Percentiles rank a stretch among this genome's conserved stretches.
Conservation (phyloP, 371 early-diverging fungal genomes). For the Apophysomyces elegans region DNA sequence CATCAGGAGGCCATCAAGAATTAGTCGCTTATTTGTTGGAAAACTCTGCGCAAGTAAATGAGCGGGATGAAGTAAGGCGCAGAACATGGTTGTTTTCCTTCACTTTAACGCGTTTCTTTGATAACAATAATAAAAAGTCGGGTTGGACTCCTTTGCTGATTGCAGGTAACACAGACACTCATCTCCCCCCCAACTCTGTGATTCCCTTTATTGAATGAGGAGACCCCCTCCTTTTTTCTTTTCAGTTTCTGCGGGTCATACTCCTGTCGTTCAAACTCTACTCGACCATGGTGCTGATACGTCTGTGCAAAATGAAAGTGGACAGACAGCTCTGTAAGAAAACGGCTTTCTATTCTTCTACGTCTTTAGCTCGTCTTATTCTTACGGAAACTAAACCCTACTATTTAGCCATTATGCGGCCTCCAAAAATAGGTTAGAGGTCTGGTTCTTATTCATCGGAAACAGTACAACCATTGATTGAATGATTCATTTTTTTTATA, state of each 20-base stretch:
- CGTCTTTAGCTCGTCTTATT: conserved; percentile 6
- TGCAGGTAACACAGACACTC: conserved; percentile 46
- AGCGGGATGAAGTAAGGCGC: conserved; percentile 55
- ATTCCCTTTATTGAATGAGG: not conserved
- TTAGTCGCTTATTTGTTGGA: conserved; percentile 70
- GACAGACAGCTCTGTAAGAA: conserved; percentile 59
- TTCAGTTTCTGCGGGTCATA: conserved; percentile 60
- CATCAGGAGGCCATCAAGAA: conserved; percentile 70
- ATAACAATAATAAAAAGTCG: conserved; percentile 29
- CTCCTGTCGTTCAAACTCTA: conserved; percentile 44
- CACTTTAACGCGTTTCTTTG: not conserved
- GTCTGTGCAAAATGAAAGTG: conserved; percentile 52
- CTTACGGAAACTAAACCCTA: too few species aligned
- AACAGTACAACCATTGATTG: conserved; percentile 3
- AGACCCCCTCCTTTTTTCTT: not conserved
- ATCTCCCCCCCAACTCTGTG: not conserved
- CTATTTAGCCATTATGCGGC: conserved; percentile 57
- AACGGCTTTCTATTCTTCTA: too few species aligned
- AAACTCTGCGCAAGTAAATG: conserved; percentile 59
- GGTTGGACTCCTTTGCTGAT: conserved; percentile 69
- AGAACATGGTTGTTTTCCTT: conserved; percentile 1
- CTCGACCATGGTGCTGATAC: conserved; percentile 52
- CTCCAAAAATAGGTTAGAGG: conserved; percentile 58
- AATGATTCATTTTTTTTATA: not conserved
- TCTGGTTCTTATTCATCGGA: not conserved